Conservation (phyloP, 768 basidiomycete species). For the Hirschioporus abietinus region DNA sequence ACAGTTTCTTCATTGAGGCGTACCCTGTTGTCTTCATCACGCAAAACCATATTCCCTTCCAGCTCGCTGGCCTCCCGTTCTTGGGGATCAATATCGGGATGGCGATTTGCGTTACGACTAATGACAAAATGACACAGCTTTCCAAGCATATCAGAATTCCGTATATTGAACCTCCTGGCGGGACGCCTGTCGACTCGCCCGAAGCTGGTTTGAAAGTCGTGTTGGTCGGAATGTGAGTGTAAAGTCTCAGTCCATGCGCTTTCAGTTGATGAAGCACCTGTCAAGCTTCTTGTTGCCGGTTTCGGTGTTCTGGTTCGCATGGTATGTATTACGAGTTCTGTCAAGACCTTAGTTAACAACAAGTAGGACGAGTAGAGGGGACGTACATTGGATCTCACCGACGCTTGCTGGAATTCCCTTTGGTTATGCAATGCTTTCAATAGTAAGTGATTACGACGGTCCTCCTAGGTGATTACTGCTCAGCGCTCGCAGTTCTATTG, state of each 20-base stretch:
- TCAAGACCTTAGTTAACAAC: not conserved
- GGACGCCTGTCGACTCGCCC: conserved; percentile 4
- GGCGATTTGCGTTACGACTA: conserved; percentile 11
- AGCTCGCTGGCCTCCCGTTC: conserved; percentile 19
- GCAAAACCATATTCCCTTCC: conserved; percentile 17
- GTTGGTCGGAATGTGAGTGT: conserved; percentile 16
- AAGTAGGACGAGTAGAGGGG: conserved; percentile 18
- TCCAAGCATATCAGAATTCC: conserved; percentile 15
- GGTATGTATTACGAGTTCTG: conserved; percentile 12
- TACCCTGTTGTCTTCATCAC: conserved; percentile 19
- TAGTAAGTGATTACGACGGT: not conserved
- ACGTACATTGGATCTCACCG: conserved; percentile 18
- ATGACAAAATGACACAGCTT: conserved; percentile 8
- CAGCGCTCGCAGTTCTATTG: conserved; percentile 12
- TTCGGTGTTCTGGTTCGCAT: conserved; percentile 22
- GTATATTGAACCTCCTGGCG: conserved; percentile 9
- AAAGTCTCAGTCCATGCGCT: not conserved
- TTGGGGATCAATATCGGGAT: conserved; percentile 17
- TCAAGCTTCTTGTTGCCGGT: conserved; percentile 15
- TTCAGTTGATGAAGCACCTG: not conserved
- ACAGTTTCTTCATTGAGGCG: conserved; percentile 20
- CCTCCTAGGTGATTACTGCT: not conserved
- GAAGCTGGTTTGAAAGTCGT: conserved; percentile 18
- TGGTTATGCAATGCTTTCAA: conserved; percentile 16
- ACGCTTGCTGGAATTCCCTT: conserved; percentile 20